Conservation (phyloP, 2,329 filamentous ascomycete genomes). For the Thielaviopsis cerberus region DNA sequence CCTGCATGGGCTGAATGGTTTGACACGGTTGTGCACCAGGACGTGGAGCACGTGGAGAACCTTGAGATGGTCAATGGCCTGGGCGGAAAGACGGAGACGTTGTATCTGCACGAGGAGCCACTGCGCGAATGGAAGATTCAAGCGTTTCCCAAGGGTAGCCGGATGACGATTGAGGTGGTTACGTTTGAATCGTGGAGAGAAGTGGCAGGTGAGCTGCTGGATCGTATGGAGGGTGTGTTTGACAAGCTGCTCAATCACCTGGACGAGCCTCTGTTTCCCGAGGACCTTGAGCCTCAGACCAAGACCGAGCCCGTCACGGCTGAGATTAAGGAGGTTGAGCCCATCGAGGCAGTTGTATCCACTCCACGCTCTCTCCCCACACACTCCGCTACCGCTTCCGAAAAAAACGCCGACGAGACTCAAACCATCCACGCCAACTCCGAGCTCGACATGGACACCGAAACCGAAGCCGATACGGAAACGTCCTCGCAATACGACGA, state of each 20-base stretch:
- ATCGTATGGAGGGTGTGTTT: conserved; percentile 27
- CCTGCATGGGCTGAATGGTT: conserved; percentile 25
- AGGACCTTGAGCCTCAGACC: neutral
- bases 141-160: conserved; percentile 34
- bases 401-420: neutral
- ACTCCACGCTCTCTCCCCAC: neutral
- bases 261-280: conserved; percentile 17
- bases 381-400: neutral
- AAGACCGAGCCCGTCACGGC: no score
- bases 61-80: conserved; percentile 23
- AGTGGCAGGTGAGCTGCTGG: conserved; percentile 32
- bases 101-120: conserved; percentile 39
- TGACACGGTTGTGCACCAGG: conserved; percentile 39
- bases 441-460: neutral
- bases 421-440: neutral
- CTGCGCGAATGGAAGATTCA: conserved; percentile 41
- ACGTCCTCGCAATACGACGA: conserved; percentile 2
- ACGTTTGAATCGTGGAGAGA: conserved; percentile 37
- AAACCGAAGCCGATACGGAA: neutral
- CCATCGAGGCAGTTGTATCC: neutral
- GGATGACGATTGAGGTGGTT: conserved; percentile 37
- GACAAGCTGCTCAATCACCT: conserved; percentile 22
- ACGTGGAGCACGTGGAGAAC: conserved; percentile 41
- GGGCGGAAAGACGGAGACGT: conserved; percentile 32
- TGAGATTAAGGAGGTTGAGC: neutral